A percentile compares a stretch with the other conserved stretches of the same genome.
phyloP scores from a whole-genome alignment of 2,329 filamentous ascomycete species.

The Erysiphe neolycopersici region DNA sequence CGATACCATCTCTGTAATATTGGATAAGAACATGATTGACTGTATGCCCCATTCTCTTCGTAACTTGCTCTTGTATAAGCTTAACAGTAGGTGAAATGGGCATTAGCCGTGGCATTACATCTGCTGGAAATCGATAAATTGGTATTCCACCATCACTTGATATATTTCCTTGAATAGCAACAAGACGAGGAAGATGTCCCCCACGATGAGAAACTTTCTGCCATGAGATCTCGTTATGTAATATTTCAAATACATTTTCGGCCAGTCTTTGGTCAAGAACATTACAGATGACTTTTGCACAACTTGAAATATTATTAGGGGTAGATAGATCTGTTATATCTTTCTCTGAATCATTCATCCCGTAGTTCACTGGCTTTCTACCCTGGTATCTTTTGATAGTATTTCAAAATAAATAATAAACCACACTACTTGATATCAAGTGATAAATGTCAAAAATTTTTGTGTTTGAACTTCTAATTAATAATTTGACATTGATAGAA shows the following conservation, averaged over 20 bases:
- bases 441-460: too few relatives aligned
- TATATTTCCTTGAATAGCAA: slow-evolving; percentile 63
- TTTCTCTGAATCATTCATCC: too few relatives aligned
- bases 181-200: slow-evolving; percentile 70
- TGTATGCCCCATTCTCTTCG: slow-evolving; percentile 46
- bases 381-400: too few relatives aligned
- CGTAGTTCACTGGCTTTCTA: too few relatives aligned
- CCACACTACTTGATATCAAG: too few relatives aligned
- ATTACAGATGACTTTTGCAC: slow-evolving; percentile 47
- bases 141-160: slow-evolving; percentile 46
- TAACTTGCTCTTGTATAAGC: slow-evolving; percentile 38
- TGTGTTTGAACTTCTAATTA: too few relatives aligned
- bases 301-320: slow-evolving; percentile 19
- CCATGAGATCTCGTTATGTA: slow-evolving; percentile 56
- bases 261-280: slow-evolving; percentile 32
- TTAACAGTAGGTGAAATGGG: slow-evolving; percentile 51
- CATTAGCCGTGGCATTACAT: slow-evolving; percentile 55
- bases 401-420: too few relatives aligned
- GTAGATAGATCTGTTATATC: too few relatives aligned
- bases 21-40: slow-evolving; percentile 88
- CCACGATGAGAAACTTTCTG: slow-evolving; percentile 80
- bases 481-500: too few relatives aligned
- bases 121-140: slow-evolving; percentile 82
- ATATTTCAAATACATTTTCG: slow-evolving; percentile 35
- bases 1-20: slow-evolving; percentile 63